Evolutionary conservation across 257 asterid species (phyloP), one percentile per base, ranked within the genome.

Genomic region (Przewalskia tangutica): DNA sequence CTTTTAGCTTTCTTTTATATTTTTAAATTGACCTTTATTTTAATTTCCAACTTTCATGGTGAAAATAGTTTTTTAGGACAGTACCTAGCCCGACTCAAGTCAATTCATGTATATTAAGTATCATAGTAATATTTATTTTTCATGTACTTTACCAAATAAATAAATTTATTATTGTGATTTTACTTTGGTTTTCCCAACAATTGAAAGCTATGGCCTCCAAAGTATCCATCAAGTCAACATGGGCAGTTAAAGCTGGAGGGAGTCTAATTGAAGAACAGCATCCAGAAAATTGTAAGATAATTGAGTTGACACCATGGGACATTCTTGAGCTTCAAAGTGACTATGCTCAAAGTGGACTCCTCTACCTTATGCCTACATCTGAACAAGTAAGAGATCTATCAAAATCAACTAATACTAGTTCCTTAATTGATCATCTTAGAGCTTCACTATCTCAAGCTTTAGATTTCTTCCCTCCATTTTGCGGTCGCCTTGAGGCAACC

Each of bases 401-500:
- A 83, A 7, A 63, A 79, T 0, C 50, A 70, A 5, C 84, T 58
- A 27, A 63, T 27, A 38, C 65, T 8, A 10, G 65, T 17, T 46
- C 88, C 55, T 50, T 86, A 8, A 42, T 89, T 82, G 40, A 86
- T 38, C 89, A 85, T 84, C 89, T 89, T 56, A 85, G 81, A 80
- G 8, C 34, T 23, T 70, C 90, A 4, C 84, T 27, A 27, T 27
- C 32, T 27, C 32, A 2, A 27, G 32, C 32, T 27, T 27, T 27
- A 27, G 32, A 27, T 89, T 89, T 84, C 89, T 89, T 84, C 83
- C 87, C 88, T 0, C 85, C 85, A 2, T 86, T 88, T 60, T 83
- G 77, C 54, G 90, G 86, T 64, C 89, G 86, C 76, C 68, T 90
- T 1, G 82, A 67, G 48, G 17, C 78, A 53, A 10, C 42, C 64